Percentiles rank a stretch among this genome's conserved stretches.
These are phyloP conservation scores for Thermothielavioides terrestris DNA, from an alignment of 495 filamentous ascomycete genomes.

Conservation along the genomic window DNA sequence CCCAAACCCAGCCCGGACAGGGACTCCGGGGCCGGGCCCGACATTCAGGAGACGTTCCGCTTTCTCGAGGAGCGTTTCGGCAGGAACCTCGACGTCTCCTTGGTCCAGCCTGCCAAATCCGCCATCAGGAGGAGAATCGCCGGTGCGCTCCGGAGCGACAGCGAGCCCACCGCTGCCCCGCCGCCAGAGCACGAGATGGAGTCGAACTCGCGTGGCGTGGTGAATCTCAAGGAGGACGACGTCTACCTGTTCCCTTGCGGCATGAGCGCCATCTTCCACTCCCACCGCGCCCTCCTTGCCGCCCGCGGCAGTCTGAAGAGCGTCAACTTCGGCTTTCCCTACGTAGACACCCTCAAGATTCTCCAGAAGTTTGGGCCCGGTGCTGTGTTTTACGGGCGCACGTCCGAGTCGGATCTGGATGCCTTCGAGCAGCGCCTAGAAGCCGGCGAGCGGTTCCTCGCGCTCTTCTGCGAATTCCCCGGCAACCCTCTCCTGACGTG, in stretches of 20 bases:
- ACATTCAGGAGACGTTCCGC: slow-evolving; percentile 54
- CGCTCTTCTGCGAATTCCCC: slow-evolving; percentile 89
- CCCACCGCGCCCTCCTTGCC: slow-evolving; percentile 62
- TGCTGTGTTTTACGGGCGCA: slow-evolving; percentile 82
- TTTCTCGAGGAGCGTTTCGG: slow-evolving; percentile 96
- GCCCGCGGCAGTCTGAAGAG: slow-evolving; percentile 54
- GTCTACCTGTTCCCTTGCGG: slow-evolving; percentile 81
- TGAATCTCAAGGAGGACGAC: slow-evolving; percentile 75
- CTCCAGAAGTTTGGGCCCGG: slow-evolving; percentile 92
- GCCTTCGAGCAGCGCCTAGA: slow-evolving; percentile 67
- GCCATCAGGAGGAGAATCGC: slow-evolving; percentile 84
- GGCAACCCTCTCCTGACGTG: slow-evolving; percentile 83
- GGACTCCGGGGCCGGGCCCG: slow-evolving; percentile 15
- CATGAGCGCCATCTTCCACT: slow-evolving; percentile 91
- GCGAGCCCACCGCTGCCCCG: slow-evolving; percentile 45
- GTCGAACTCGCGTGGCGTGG: slow-evolving; percentile 46
- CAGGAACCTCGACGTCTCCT: slow-evolving; percentile 70
- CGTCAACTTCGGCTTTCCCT: slow-evolving; percentile 79
- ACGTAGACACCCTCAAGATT: slow-evolving; percentile 93
- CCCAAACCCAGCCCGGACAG: slow-evolving; percentile 5
- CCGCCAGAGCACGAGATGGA: slow-evolving; percentile 28
- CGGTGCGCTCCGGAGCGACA: slow-evolving; percentile 67
- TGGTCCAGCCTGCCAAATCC: slow-evolving; percentile 71
- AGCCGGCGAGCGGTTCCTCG: slow-evolving; percentile 68
- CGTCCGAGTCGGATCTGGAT: slow-evolving; percentile 72